Evolutionary conservation across 441 rosid species (phyloP), one percentile per base, ranked within the genome.

Genomic region (Geranium incanum): DNA sequence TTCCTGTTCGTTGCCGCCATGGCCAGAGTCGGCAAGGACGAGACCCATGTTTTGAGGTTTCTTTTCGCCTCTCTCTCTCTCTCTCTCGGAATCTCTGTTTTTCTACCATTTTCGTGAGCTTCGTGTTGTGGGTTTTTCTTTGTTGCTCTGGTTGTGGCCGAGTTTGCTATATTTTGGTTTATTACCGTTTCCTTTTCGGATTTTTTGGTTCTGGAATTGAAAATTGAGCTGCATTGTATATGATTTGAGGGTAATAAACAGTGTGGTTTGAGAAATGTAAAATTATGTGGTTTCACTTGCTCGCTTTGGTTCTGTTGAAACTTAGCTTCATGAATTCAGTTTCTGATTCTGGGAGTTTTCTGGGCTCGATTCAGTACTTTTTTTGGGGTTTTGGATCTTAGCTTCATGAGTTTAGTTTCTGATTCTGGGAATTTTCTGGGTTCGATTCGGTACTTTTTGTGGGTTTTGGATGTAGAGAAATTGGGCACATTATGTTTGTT

Each of bases 21-120:
- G 28, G 82, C 80, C 16, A 68, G 81, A 67, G 76, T 50, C 0
- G 60, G 72, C 57, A 70, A 60, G 68, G 76, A 80, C 70, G 77
- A 78, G 45, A 70, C 71, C 81, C 68, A 82, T 36, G 69, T 60
- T 60, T 19, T 71, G 15, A 78, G 86, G 91, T 85, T 16, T 38
- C 23, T 33, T 59, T 39, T 16, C 48, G 36, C 15, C 48, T 45
- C n/a, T 18, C 50, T 64, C n/a, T 71, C 67, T 37, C 4, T 6
- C 11, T 2, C 19, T 36, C 63, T 60, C 4, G 72, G 21, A 13
- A 1, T 28, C 71, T 70, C 71, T 6, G 39, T 6, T 0, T 8
- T 5, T 43, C 18, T 6, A 6, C 1, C 41, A 8, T 36, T 45
- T 69, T 7, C 43, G 16, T 1, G 50, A 43, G 50, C 50, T 6